Base-by-base conservation (phyloP, 352 stramenopile genomes). In the Pelagophyceae sp. region DNA sequence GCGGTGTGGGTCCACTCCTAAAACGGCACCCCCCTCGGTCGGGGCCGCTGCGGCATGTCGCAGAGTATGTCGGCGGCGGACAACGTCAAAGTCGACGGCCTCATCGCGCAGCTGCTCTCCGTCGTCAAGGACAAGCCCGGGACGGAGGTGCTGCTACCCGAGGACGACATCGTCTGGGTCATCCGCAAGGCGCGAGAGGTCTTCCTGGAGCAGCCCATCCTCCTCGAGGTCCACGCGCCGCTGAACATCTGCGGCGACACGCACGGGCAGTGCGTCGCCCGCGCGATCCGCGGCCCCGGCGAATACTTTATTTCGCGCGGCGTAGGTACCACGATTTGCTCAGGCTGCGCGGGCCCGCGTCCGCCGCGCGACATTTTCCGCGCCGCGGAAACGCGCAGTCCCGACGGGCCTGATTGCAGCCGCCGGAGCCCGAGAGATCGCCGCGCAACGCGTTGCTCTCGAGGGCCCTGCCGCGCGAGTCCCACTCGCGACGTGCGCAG, bases 211-310 rank as follows among this genome's bases (percentile, higher is more conserved):
- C 92, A 98, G 78, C 92, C 93, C 6, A 95, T 96, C 83, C 84
- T 98, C 35, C 80, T 97, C 29, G 93, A 98, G 82, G 81, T 97
- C 23, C 88, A 90, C 37, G 92, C 92, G 32, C 95, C 95, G 2
- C 94, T 98, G 45, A 98, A 97, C 82, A 97, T 98, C 80, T 93
- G 88, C 81, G 90, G 90, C 38, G 91, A 94, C 82, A 90, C 92
- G 67, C 91, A 96, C 77, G 89, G 90, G 33, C 90, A 95, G 82
- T 23, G 45, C 45, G 45, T 23, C 11, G 45, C 45, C 45, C 11
- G 11, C 11, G 45, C 45, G 45, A 54, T 23, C 11, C 45, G 45
- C 45, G 45, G 11, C 45, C 23, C 45, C 11, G 45, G 45, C 45
- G 45, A 54, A 54, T 23, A 11, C n/a, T n/a, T n/a, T n/a, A n/a